Evolutionary conservation across 2,329 filamentous ascomycete species (phyloP), one percentile per base, ranked within the genome.

Genomic region (Clarireedia homoeocarpa): DNA sequence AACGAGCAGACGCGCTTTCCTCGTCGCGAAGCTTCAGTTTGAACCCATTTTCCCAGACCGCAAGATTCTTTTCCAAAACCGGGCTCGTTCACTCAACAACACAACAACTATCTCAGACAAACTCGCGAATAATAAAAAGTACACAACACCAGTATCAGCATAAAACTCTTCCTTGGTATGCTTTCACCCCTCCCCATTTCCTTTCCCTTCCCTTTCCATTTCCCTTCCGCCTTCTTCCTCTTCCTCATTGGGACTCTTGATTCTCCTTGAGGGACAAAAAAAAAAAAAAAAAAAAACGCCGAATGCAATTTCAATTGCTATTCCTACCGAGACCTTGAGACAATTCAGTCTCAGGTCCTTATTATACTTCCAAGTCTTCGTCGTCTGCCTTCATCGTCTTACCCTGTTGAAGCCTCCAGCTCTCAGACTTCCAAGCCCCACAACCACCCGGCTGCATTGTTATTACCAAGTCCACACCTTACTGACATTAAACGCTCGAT

Each of bases 81-180:
- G 7, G 27, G 4, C 2, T 30, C 27, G 27, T 40, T 40, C 14
- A 34, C 59, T 50, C 26, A 26, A 23, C 20, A 54, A 39, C 7
- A 7, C 30, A 49, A 45, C 6, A 40, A 54, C 12, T 26, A 48
- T 44, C 42, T 42, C 26, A 26, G 20, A 14, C 15, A 15, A 34
- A 38, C 27, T 5, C 15, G 10, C 27, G 14, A 53, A 47, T 38
- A 24, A 48, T 47, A 47, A 48, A 48, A 48, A 39, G 44, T 48
- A 54, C 34, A 14, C 24, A 50, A 46, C n/a, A 51, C 46, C 34
- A 55, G 51, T 10, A 40, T 6, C 26, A 49, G 36, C 30, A 45
- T 47, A 42, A 50, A 45, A 51, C 50, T 53, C 47, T 48, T 42
- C 27, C 45, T 44, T 45, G 59, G 59, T 62, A 62, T 46, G 59